Evolutionary conservation across 2,329 filamentous ascomycete species (phyloP), one percentile per base, ranked within the genome.

Genomic region (Beauveria sp.): DNA sequence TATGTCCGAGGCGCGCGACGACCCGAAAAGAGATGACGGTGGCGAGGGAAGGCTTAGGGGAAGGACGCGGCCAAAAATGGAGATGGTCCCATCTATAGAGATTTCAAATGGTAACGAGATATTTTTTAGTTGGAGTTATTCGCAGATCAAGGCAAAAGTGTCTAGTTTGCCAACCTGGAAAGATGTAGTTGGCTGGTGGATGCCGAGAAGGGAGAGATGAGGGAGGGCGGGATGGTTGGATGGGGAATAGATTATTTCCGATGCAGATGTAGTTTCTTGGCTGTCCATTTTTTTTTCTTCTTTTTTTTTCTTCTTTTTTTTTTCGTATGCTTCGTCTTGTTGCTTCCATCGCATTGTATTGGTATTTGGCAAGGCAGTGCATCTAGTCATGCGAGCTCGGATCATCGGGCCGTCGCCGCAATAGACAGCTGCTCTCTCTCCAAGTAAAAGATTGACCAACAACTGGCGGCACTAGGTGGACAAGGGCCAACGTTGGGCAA

Each of bases 1-100:
- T 28, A 60, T 46, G 20, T 60, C 49, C 58, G 50, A 60, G 58
- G 49, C 20, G 40, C 46, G 49, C 58, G 58, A 60, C 22, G 58
- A 46, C 16, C 58, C 58, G 58, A 26, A 16, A 26, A 45, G 24
- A n/a, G 18, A 51, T 12, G 22, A 38, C 4, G 7, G 28, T 22
- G 24, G 34, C 34, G 10, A 26, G 5, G 24, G 12, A 8, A 7
- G 20, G 28, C 45, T 20, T n/a, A 16, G 5, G 42, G n/a, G 5
- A 20, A 42, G 18, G 9, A 50, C 3, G 9, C 24, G 14, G 38
- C 9, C 8, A 16, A 31, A 34, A 34, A 38, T 26, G 18, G 54
- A 10, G 26, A 42, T 26, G 1, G 8, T 40, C 28, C 3, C 3
- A 9, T 18, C 0, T 34, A 7, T 31, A 26, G 56, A 7, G 22